Base-by-base conservation (phyloP, 805 yeast genomes). In the Candida sithepensis region DNA sequence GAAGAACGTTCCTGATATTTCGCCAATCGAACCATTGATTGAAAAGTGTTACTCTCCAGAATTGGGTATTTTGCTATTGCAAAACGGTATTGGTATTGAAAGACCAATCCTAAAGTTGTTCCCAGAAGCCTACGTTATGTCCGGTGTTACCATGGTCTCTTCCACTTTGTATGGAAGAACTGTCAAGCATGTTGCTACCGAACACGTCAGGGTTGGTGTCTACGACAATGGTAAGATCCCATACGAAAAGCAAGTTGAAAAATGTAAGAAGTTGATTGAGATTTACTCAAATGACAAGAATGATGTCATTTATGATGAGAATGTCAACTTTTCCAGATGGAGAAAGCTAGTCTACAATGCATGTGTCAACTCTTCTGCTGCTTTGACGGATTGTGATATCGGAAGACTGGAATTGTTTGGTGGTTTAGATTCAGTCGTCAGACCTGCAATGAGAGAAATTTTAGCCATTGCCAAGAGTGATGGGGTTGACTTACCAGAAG, bases 1-100 rank as follows among this genome's bases (percentile, higher is more conserved):
- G 42, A 85, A 85, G 59, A 81, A 78, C 58, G 72, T 81, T 21
- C 90, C 90, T 3, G 91, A 85, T 56, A 65, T 85, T 16, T 64
- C 70, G 47, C 70, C 72, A 41, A 65, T 79, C 16, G 82, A 76
- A 54, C 56, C 64, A 7, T 43, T 64, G 41, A 48, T 63, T 30
- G 58, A 47, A 33, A 39, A 60, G 20, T 60, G 55, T 37, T 58
- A 60, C 49, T 58, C 60, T 50, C 49, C 60, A 44, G 63, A 53
- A 23, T 63, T 70, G 12, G 59, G 65, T 2, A 61, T 72, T 49
- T 72, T 71, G 3, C 54, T 72, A 42, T 51, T 71, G 34, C 73
- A 71, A 46, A 72, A 72, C 46, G 76, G 76, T 14, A 59, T 66
- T 44, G 73, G 72, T 21, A 65, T 70, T 44, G 75, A 67, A 46